These are phyloP conservation scores for Debaryomyces sp. DNA, from an alignment of 1,139 yeast species.

Conservation along the genomic window DNA sequence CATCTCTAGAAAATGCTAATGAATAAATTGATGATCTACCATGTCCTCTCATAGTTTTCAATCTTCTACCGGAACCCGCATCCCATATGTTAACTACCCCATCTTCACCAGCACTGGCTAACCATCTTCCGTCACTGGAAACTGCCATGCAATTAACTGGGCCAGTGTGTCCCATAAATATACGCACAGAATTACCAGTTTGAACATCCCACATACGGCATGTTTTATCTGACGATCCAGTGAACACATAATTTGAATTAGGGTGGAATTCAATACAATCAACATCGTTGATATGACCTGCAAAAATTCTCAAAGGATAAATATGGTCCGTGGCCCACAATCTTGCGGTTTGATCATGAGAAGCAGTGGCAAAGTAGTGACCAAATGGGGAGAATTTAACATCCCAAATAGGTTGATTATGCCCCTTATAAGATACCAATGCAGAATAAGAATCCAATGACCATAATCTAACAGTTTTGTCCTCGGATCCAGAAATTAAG, in stretches of 20 bases:
- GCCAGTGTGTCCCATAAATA: conserved; percentile 93
- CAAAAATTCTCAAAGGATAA: conserved; percentile 92
- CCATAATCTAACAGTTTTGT: conserved; percentile 92
- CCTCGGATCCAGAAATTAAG: conserved; percentile 84
- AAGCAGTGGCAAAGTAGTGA: conserved; percentile 95
- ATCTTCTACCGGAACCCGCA: conserved; percentile 83
- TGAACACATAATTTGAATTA: conserved; percentile 88
- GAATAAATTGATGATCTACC: conserved; percentile 88
- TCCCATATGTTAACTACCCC: conserved; percentile 92
- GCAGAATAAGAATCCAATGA: conserved; percentile 89
- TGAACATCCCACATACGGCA: conserved; percentile 98
- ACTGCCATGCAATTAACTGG: conserved; percentile 85
- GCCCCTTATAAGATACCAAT: conserved; percentile 93
- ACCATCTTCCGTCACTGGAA: conserved; percentile 96
- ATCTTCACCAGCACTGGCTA: conserved; percentile 96
- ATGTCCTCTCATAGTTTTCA: conserved; percentile 88
- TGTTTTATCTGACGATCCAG: conserved; percentile 95
- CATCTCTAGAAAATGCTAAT: conserved; percentile 82
- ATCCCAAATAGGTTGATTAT: conserved; percentile 97
- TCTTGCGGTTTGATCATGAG: conserved; percentile 97
- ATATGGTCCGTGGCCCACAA: conserved; percentile 99
- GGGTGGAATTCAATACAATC: conserved; percentile 97
- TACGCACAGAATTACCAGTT: conserved; percentile 85
- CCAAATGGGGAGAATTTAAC: conserved; percentile 94
- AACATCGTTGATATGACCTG: conserved; percentile 96